Evolutionary conservation across 208 protist genomes (phyloP), one percentile per base, ranked within the genome.

Genomic region (Wallacemonas sp.): DNA sequence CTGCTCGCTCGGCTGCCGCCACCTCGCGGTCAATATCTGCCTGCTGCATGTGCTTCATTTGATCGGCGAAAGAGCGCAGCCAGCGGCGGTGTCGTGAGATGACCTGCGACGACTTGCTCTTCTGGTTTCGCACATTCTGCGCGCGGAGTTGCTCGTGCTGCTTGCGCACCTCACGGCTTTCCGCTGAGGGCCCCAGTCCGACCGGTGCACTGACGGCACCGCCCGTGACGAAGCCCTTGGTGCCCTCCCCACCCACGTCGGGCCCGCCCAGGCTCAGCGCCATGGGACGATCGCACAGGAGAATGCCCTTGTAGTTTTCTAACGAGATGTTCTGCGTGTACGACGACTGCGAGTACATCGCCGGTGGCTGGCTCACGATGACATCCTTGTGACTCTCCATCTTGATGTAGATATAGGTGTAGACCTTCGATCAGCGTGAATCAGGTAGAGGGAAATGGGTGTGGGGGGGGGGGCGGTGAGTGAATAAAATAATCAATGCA

Each of bases 251-350:
- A 24, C 48, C 46, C 15, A 46, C 48, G 26, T 63, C 67, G 19
- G 32, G 62, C 30, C 24, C 19, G 12, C 38, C 38, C 2, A 33
- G 21, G 33, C 57, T 29, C 17, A 90, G 66, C 54, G 80, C 78
- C 4, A 69, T 66, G 9, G 91, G 91, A 32, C 81, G 73, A 38
- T 92, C 81, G 54, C 89, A 93, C 22, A 97, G 78, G 12, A 97
- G 76, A 50, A 97, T 95, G 46, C 91, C 91, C 71, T 97, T 97
- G 78, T 94, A 97, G 70, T 95, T 95, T 68, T 97, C 91, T 58
- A 97, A 59, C 12, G 76, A 79, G 30, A 92, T 78, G 46, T 63
- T 72, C 26, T 74, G 39, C 9, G 58, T 61, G 64, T 84, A 73
- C 50, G 58, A 64, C 2, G 71, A 38, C 50, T 79, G 53, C 8